Evolutionary conservation across 1,284 basidiomycete species (phyloP).

Genomic region (Ceratobasidium sp.): DNA sequence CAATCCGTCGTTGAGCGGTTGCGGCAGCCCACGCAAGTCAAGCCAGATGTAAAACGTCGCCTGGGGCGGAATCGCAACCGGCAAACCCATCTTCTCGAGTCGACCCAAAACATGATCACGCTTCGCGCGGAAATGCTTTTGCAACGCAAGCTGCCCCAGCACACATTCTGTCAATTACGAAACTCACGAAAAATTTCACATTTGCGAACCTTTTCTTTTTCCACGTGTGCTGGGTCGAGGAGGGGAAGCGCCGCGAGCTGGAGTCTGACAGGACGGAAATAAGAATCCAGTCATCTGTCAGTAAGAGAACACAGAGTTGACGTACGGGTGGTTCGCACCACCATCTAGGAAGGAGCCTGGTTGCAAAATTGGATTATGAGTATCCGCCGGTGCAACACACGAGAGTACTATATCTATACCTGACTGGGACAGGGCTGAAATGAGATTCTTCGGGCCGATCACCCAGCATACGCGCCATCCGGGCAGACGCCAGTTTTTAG

Average conservation of each 20-base stretch:
- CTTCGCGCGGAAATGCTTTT: conserved; percentile 90
- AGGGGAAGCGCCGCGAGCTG: conserved; percentile 88
- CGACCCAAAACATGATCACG: conserved; percentile 88
- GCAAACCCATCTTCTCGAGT: conserved; percentile 79
- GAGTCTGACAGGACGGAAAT: conserved; percentile 60
- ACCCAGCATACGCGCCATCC: conserved; percentile 98
- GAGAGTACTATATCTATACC: conserved; percentile 58
- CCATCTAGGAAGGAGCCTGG: conserved; percentile 86
- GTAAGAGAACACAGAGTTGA: conserved; percentile 38
- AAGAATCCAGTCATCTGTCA: conserved; percentile 11
- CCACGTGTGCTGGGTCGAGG: conserved; percentile 75
- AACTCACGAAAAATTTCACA: conserved; percentile 1
- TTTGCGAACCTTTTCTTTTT: conserved; percentile 70
- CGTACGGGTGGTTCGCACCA: conserved; percentile 87
- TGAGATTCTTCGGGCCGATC: conserved; percentile 88
- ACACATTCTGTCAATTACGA: conserved; percentile 1
- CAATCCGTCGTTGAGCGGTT: conserved; percentile 88
- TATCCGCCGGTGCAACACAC: conserved; percentile 6
- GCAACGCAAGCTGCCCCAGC: conserved; percentile 69
- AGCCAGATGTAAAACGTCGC: conserved; percentile 95
- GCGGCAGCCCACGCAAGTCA: conserved; percentile 78
- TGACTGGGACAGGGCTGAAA: conserved; percentile 87
- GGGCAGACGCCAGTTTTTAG: conserved; percentile 93
- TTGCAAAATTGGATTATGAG: conserved; percentile 34
- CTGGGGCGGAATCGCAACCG: conserved; percentile 76